Evolutionary conservation across 208 protist genomes (phyloP).

Genomic region (Crithidia thermophila): DNA sequence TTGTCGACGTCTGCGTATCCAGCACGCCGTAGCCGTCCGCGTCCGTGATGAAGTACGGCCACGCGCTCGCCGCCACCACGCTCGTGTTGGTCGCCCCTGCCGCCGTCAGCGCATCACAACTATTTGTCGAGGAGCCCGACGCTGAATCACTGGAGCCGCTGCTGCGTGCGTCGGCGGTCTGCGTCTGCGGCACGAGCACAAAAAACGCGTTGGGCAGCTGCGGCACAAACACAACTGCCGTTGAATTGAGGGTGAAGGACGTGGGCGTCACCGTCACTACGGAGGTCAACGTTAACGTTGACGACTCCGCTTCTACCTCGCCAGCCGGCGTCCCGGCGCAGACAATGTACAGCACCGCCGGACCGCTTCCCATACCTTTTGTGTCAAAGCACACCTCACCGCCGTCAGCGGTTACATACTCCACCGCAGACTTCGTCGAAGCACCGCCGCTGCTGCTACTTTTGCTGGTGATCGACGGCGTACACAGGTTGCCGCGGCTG

Average conservation of each 20-base stretch:
- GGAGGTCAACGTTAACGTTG: slow-evolving; percentile 3
- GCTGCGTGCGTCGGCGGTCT: neutral
- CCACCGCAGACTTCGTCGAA: neutral
- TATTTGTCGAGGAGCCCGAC: neutral
- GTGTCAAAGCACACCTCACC: slow-evolving; percentile 26
- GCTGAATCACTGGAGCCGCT: neutral
- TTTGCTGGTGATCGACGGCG: no score
- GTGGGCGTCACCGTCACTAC: slow-evolving; percentile 13
- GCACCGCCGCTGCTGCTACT: no score
- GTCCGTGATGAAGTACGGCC: slow-evolving; percentile 4
- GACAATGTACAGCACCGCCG: slow-evolving; percentile 16
- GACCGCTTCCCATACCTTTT: neutral
- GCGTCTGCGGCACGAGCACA: neutral
- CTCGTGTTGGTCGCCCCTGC: neutral
- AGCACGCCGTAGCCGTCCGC: neutral
- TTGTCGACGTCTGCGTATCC: neutral
- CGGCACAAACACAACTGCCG: neutral
- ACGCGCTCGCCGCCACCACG: neutral
- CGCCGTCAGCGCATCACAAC: neutral
- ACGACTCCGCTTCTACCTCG: slow-evolving; percentile 5
- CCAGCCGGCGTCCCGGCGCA: slow-evolving; percentile 32
- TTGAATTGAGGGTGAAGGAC: neutral
- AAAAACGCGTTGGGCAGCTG: slow-evolving; percentile 4
- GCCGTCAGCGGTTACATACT: neutral
- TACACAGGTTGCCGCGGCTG: slow-evolving; percentile 15